Conservation (phyloP, 73 alveolate genomes). For the Paramecium pentaurelia region DNA sequence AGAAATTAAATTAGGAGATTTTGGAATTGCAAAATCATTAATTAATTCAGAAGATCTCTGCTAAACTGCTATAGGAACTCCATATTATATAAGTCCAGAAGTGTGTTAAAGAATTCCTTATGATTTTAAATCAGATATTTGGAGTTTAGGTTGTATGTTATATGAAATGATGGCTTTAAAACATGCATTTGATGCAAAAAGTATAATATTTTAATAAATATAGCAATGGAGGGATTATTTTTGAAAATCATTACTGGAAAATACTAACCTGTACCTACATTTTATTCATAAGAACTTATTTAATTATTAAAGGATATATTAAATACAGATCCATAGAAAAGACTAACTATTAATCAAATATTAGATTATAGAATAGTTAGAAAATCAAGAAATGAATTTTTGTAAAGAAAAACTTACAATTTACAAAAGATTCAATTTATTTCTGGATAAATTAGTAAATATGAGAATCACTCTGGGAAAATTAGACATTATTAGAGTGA, state of each 20-base stretch:
- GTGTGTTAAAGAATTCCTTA: conserved; percentile 77
- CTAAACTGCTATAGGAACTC: conserved; percentile 75
- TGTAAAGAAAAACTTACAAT: background rate
- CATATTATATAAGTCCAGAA: conserved; percentile 79
- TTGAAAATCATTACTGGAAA: background rate
- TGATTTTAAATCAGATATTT: conserved; percentile 77
- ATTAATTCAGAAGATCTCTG: conserved; percentile 72
- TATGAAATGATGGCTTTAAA: conserved; percentile 74
- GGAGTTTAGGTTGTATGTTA: conserved; percentile 81
- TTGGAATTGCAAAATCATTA: conserved; percentile 79
- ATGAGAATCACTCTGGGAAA: background rate
- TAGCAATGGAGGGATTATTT: conserved; percentile 29
- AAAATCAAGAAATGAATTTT: background rate
- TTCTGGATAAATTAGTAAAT: background rate
- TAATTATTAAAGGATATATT: background rate
- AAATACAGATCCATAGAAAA: background rate
- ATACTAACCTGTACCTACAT: background rate
- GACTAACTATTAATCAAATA: background rate
- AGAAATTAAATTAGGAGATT: conserved; percentile 82
- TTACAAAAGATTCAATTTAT: background rate
- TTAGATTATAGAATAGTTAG: background rate
- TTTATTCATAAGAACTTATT: background rate
- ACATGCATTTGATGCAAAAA: conserved; percentile 70
- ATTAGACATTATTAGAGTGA: background rate
- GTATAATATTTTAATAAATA: background rate